Base-by-base conservation (phyloP, 2,329 filamentous ascomycete genomes). In the Cytospora chrysosperma region DNA sequence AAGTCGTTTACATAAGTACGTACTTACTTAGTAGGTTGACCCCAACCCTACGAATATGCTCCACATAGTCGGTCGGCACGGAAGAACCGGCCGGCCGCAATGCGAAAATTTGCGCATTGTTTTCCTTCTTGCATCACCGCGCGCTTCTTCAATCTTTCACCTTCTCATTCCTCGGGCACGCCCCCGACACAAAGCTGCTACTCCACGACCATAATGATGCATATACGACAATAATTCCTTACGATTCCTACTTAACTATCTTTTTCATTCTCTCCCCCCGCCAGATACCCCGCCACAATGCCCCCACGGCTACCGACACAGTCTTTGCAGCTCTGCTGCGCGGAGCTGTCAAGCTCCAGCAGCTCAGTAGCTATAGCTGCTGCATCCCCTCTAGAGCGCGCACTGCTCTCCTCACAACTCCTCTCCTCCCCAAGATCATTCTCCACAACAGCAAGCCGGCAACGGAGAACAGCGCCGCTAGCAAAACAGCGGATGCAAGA, bases 371-470 rank as follows among this genome's bases (percentile, higher is more conserved):
- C 51, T 34, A 27, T 19, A 21, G 56, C 53, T 24, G 28, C 50
- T n/a, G 21, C 55, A 28, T 58, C 50, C 8, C 56, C 60, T 37
- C 60, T 65, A 8, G 63, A 63, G 56, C 60, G 56, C 40, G 61
- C 61, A 30, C 55, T 64, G 32, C 58, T 55, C 24, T 57, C 65
- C 15, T 55, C 43, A 52, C 52, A 43, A 8, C 32, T 60, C 28
- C 52, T 10, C 24, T 40, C 52, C 54, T 32, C 51, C 19, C 56
- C 61, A 49, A 65, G 76, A 56, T 64, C 70, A 52, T 80, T 81
- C 65, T 77, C 76, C 59, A 75, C 78, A 50, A 80, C 78, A 26
- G 69, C 74, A 58, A 73, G 73, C 55, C 72, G 70, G 50, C 72
- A 73, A 51, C 47, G 59, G 77, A 53, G 59, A 77, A 78, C 70